Evolutionary conservation across 2,329 filamentous ascomycete genomes (phyloP).

Genomic region (Paecilomyces dactylethromorphus): DNA sequence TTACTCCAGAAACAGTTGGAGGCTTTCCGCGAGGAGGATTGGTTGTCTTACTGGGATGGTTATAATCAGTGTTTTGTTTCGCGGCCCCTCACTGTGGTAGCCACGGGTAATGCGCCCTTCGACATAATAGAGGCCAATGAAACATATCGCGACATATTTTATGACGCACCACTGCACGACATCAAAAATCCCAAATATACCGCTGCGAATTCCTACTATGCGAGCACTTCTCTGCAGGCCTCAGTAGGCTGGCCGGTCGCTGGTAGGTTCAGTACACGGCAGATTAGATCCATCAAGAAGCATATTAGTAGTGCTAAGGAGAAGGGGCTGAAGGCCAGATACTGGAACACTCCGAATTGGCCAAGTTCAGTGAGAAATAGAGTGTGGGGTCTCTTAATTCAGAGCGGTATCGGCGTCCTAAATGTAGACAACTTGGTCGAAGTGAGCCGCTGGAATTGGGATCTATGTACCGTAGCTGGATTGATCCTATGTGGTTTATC

Average conservation of each 20-base stretch:
- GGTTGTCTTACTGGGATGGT: constrained; percentile 1
- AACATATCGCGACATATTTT: constrained; percentile 8
- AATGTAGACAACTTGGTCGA: constrained; percentile 8
- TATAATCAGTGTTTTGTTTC: not conserved
- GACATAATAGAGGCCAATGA: constrained; percentile 1
- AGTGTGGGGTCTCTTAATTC: constrained; percentile 7
- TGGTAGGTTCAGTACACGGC: constrained; percentile 2
- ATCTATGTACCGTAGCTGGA: constrained; percentile 1
- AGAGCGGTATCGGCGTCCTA: constrained; percentile 5
- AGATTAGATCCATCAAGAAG: constrained; percentile 1
- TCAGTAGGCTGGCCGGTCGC: constrained; percentile 1
- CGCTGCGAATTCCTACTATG: constrained; percentile 1
- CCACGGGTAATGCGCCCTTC: constrained; percentile 5
- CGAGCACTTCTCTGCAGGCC: not conserved
- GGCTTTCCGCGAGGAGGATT: constrained; percentile 2
- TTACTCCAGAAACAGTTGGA: not conserved
- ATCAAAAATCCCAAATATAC: not conserved
- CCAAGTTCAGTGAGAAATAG: constrained; percentile 5
- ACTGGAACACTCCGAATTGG: constrained; percentile 7
- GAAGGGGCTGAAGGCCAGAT: constrained; percentile 6
- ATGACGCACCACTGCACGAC: constrained; percentile 6
- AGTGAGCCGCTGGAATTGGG: constrained; percentile 7
- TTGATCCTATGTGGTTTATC: not conserved
- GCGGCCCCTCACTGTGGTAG: constrained; percentile 6
- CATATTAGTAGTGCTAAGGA: constrained; percentile 4